phyloP scores from a whole-genome alignment of 257 asterid species.

The Solanum pennellii region DNA sequence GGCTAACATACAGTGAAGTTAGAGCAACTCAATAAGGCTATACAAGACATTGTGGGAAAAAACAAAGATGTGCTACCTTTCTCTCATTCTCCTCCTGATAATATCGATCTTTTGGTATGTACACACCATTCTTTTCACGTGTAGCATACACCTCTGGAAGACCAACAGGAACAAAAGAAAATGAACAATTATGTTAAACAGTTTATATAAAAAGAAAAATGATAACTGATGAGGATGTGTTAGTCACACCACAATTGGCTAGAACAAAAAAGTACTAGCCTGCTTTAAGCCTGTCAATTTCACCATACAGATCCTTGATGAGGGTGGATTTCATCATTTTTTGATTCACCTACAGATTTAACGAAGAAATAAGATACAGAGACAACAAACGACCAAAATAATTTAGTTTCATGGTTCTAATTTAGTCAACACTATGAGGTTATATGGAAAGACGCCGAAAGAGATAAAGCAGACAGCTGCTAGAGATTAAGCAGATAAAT shows the following conservation, averaged over 20 bases:
- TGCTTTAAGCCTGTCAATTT: background rate
- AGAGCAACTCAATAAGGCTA: background rate
- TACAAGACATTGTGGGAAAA: background rate
- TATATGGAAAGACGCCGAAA: background rate
- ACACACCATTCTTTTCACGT: background rate
- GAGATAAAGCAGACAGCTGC: background rate
- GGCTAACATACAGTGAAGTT: background rate
- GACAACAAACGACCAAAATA: background rate
- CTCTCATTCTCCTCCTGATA: conserved; percentile 70
- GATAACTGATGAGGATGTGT: background rate
- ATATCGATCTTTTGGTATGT: conserved; percentile 36
- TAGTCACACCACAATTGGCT: background rate
- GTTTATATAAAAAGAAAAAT: background rate
- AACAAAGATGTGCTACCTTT: background rate
- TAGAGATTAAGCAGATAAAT: background rate
- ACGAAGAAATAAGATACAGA: background rate
- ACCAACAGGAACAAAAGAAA: background rate
- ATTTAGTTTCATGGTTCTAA: background rate
- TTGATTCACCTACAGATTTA: conserved; percentile 56
- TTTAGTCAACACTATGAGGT: background rate
- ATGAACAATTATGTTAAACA: background rate
- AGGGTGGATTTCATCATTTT: conserved; percentile 36
- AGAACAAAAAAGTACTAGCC: background rate
- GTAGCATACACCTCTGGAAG: background rate
- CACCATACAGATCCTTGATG: background rate